Base-by-base conservation (phyloP, 352 stramenopile species). In the Phytophthora pisi region DNA sequence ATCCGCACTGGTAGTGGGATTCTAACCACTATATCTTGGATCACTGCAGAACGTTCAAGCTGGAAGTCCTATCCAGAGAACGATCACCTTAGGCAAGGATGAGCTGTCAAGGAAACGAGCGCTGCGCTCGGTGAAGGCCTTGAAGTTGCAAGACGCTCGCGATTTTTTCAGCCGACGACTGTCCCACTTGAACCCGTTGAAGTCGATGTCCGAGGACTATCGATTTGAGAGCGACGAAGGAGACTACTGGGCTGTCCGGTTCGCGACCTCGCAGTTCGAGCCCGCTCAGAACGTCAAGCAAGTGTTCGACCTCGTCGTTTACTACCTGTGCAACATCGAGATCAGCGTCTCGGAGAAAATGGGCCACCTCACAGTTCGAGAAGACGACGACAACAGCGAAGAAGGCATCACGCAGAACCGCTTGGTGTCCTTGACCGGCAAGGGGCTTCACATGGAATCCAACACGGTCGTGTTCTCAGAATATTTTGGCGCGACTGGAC, bases 301-400 rank as follows among this genome's bases (percentile, higher is more conserved):
- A 28, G 66, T 80, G 46, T 82, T 75, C 40, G 75, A 82, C 46
- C 50, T 72, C 9, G 50, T 80, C 10, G 45, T 70, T 2, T 78
- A 70, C 38, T 76, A 68, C 49, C n/a, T 80, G 51, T 69, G 67
- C 30, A 80, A 82, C 50, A 64, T 74, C 10, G 72, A 82, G 56
- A 82, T 82, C 55, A 78, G 58, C 45, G 60, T 80, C 5, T 80
- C 72, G 18, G 72, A 79, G 50, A 74, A 71, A 45, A 51, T 75
- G 15, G 72, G 72, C 3, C 65, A 74, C 24, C 55, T 79, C 28
- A 77, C 72, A 47, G 69, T 79, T 51, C 72, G 72, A n/a, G 72
- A 79, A 42, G 72, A 79, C 47, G 72, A 79, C 43, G 72, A 79
- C 23, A 65, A 30, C 5, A 51, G 53, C 16, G 60, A 56, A 45